Conservation (phyloP, 768 basidiomycete genomes). For the Auriscalpium vulgare region DNA sequence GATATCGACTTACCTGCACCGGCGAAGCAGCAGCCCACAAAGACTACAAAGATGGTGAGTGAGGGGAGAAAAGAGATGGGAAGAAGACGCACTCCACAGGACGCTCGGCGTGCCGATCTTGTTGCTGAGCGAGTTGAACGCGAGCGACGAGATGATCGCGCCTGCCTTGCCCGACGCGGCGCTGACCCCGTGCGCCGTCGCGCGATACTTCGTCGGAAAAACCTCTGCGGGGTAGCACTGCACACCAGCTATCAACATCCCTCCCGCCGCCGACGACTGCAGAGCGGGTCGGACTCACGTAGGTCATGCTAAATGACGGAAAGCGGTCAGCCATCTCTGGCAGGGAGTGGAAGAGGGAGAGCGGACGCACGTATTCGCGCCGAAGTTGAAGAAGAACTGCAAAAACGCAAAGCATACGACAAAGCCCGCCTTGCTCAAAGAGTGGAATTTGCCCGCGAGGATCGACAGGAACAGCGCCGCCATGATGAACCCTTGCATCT, state of each 20-base stretch:
- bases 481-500: constrained; percentile 66
- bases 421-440: constrained; percentile 49
- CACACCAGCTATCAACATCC: neutral
- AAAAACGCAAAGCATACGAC: constrained; percentile 67
- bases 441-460: constrained; percentile 56
- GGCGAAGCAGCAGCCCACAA: constrained; percentile 53
- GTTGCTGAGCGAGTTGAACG: constrained; percentile 55
- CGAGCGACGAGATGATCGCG: constrained; percentile 70
- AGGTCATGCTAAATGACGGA: constrained; percentile 36
- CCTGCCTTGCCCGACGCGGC: constrained; percentile 71
- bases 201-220: constrained; percentile 70
- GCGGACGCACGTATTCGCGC: constrained; percentile 52
- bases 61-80: neutral
- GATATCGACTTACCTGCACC: constrained; percentile 35
- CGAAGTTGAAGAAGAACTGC: constrained; percentile 82
- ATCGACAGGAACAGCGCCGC: constrained; percentile 65
- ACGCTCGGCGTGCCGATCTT: constrained; percentile 57
- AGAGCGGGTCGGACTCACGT: constrained; percentile 26
- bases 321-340: no score
- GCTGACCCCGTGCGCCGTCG: constrained; percentile 66
- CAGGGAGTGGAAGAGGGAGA: neutral
- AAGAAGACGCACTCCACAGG: constrained; percentile 56
- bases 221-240: constrained; percentile 72
- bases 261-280: no score
- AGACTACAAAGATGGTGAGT: constrained; percentile 34